Evolutionary conservation across 2,329 filamentous ascomycete genomes (phyloP).

Genomic region (Chrysoporthe cubensis): DNA sequence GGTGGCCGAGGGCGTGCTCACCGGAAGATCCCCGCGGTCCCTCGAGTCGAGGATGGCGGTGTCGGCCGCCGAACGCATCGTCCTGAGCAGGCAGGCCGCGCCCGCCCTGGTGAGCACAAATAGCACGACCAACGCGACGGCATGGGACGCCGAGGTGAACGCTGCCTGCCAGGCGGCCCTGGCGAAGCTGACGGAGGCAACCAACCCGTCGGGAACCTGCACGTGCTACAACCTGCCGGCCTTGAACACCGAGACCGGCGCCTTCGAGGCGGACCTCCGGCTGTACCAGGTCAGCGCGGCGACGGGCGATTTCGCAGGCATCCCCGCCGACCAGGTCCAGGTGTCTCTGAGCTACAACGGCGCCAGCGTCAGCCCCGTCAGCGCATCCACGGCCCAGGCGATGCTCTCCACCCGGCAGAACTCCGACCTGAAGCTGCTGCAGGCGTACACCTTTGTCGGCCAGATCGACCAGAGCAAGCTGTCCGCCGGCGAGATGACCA

Average conservation of each 20-base stretch:
- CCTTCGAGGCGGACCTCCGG: conserved; percentile 77
- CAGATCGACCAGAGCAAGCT: conserved; percentile 65
- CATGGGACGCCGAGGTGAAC: conserved; percentile 60
- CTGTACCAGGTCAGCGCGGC: conserved; percentile 71
- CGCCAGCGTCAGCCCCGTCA: conserved; percentile 54
- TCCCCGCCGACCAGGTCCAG: conserved; percentile 56
- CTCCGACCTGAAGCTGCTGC: conserved; percentile 50
- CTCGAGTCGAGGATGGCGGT: conserved; percentile 39
- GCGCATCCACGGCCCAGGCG: conserved; percentile 31
- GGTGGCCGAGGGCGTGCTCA: conserved; percentile 33
- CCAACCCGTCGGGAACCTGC: conserved; percentile 76
- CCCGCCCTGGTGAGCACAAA: conserved; percentile 41
- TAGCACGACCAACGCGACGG: conserved; percentile 55
- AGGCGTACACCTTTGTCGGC: conserved; percentile 70
- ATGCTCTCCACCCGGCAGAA: conserved; percentile 32
- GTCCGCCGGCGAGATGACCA: conserved; percentile 54
- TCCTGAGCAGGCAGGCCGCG: conserved; percentile 32
- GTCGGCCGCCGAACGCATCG: conserved; percentile 31
- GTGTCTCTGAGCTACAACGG: conserved; percentile 60
- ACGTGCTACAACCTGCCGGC: conserved; percentile 82
- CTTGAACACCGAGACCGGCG: conserved; percentile 67
- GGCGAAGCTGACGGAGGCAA: conserved; percentile 56
- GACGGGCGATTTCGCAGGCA: conserved; percentile 55
- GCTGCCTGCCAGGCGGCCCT: conserved; percentile 64
- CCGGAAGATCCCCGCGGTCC: conserved; percentile 31